Base-by-base conservation (phyloP, 2,329 filamentous ascomycete genomes). In the Cercospora sesami region DNA sequence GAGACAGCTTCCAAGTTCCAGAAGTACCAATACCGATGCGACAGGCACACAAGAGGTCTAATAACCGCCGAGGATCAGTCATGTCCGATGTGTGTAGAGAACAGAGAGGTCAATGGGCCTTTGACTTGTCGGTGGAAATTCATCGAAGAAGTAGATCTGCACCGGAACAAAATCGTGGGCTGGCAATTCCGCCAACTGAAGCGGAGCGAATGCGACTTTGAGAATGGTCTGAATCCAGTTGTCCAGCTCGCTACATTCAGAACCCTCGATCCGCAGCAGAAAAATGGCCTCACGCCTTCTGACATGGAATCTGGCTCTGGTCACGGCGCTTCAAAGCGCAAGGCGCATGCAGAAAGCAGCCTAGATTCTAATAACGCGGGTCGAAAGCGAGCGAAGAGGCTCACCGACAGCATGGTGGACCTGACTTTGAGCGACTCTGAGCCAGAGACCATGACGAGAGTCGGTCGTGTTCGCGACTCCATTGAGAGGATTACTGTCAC, bases 381-480 rank as follows among this genome's bases (percentile, higher is more conserved):
- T 14, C 23, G 3, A 14, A 57, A 57, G 51, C 51, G 51, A 10
- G 12, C 51, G 28, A 57, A 30, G 51, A 28, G 14, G 31, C 31
- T 33, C 10, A 14, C 3, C 4, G 31, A 33, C 31, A 5, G 31
- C 31, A 33, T 33, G 10, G 31, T 33, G 31, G 31, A 33, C 4
- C 12, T 55, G 51, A 55, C 51, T 26, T 30, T 55, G 51, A 55
- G 51, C 12, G 51, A 55, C 4, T 28, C 18, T 26, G 51, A 55
- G 21, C 6, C 16, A 7, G 51, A 30, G 10, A 5, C 7, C 9
- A 16, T 16, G 10, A 14, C 51, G 5, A 21, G 42, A 45, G 8
- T 3, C 18, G 42, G 10, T 4, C 8, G n/a, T 3, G 42, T 10
- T 4, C 18, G 23, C 18, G 23, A 26, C 3, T 12, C 21, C 10